phyloP scores from a whole-genome alignment of 2,329 filamentous ascomycete genomes.

The Neonectria sp. region DNA sequence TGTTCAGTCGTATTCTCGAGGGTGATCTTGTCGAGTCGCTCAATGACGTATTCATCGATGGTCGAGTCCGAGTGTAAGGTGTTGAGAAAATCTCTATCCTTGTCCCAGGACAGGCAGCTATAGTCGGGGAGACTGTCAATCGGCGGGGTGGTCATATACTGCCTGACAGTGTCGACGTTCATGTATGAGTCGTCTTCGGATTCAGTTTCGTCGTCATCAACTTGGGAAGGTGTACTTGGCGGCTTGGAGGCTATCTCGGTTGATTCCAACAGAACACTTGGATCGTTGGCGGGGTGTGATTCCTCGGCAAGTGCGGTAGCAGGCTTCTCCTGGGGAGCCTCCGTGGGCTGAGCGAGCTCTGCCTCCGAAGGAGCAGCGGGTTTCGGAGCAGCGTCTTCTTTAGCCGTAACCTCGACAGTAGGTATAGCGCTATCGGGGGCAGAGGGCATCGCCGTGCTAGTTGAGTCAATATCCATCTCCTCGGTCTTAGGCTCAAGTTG shows the following conservation, averaged over 20 bases:
- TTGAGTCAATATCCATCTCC: slow-evolving; percentile 58
- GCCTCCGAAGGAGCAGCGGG: slow-evolving; percentile 9
- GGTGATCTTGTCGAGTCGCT: slow-evolving; percentile 60
- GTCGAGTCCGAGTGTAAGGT: slow-evolving; percentile 57
- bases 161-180: slow-evolving; percentile 64
- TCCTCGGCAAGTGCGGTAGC: slow-evolving; percentile 13
- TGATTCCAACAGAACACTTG: slow-evolving; percentile 44
- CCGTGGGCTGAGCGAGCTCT: slow-evolving; percentile 21
- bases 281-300: slow-evolving; percentile 11
- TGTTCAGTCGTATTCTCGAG: slow-evolving; percentile 57
- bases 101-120: slow-evolving; percentile 62
- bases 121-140: slow-evolving; percentile 68
- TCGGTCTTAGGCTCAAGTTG: slow-evolving; percentile 56
- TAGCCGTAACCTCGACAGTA: slow-evolving; percentile 10
- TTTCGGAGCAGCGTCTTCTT: slow-evolving; percentile 9
- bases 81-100: slow-evolving; percentile 62
- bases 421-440: slow-evolving; percentile 27
- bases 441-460: slow-evolving; percentile 23
- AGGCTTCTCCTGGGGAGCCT: slow-evolving; percentile 6
- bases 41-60: slow-evolving; percentile 63
- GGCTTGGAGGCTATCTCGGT: slow-evolving; percentile 52
- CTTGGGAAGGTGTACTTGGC: slow-evolving; percentile 65
- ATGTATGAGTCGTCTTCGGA: slow-evolving; percentile 68
- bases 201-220: slow-evolving; percentile 68
- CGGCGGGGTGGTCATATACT: slow-evolving; percentile 69